Evolutionary conservation across 768 basidiomycete species (phyloP), one percentile per base, ranked within the genome.

Genomic region (Suillus alpinus): DNA sequence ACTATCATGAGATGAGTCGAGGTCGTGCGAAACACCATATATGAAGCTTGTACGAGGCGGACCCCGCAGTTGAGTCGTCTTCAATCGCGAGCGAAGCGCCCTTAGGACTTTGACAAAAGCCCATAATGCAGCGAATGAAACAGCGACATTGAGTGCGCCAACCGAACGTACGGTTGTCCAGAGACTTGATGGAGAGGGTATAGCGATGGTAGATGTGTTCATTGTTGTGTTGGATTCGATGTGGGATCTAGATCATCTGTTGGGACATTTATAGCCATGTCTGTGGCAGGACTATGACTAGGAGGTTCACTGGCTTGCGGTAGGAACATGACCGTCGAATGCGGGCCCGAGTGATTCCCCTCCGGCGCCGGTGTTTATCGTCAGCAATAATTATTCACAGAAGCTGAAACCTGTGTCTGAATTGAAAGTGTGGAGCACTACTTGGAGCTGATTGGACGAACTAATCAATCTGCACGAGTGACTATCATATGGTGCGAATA

Each of bases 21-120:
- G 43, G 12, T 51, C 58, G 29, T 60, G 63, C 6, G 59, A 60
- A 1, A 66, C 60, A 2, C 68, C 70, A 10, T 60, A 72, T 12
- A 67, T 13, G 26, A 68, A 58, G 29, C 63, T 64, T 13, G 55
- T 41, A 13, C 61, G 65, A 2, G 65, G 63, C 23, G 70, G 69
- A 9, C 70, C 70, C 31, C 40, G 41, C 1, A 71, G 61, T 14
- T 36, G 32, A 1, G 68, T 68, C 1, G 67, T 68, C 10, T 37
- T 62, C 5, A 61, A 4, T 16, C 39, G 36, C 40, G n/a, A 34
- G 6, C 41, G 36, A 26, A 47, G 23, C 4, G 6, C 3, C 23
- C 6, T 26, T 8, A 26, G 7, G 23, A 47, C 23, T 47, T 47
- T 47, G 23, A 14, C 23, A 26, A 47, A 26, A 4, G 46, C 46